Evolutionary conservation across 331 rosid species (phyloP).

Genomic region (Dryas integrifolia): DNA sequence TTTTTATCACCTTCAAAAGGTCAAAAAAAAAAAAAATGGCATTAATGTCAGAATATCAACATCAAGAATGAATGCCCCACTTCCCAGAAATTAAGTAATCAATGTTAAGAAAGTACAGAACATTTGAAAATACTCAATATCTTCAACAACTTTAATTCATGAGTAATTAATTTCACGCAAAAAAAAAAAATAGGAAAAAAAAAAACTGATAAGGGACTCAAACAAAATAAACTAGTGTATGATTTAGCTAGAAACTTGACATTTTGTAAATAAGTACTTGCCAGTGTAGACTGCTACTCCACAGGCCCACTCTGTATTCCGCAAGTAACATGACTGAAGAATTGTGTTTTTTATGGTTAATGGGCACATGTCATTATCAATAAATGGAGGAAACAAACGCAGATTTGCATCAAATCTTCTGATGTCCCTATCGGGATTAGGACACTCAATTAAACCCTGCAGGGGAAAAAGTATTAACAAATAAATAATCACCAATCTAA

Average conservation of each 20-base stretch:
- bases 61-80: not conserved
- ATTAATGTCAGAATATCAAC: not conserved
- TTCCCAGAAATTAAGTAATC: not conserved
- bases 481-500: slow-evolving; percentile 6
- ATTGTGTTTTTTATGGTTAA: slow-evolving; percentile 87
- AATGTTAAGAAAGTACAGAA: not conserved
- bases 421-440: slow-evolving; percentile 84
- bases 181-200: not conserved
- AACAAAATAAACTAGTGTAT: not conserved
- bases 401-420: slow-evolving; percentile 93
- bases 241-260: slow-evolving; percentile 27
- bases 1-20: not conserved
- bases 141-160: slow-evolving; percentile 2
- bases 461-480: slow-evolving; percentile 9
- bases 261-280: slow-evolving; percentile 40
- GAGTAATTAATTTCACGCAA: not conserved
- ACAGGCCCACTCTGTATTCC: slow-evolving; percentile 99
- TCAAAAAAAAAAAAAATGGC: not conserved
- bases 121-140: not conserved
- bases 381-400: slow-evolving; percentile 94
- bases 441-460: slow-evolving; percentile 97
- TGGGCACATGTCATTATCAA: slow-evolving; percentile 90
- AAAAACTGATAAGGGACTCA: not conserved
- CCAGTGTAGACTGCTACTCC: slow-evolving; percentile 96
- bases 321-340: slow-evolving; percentile 97